A percentile compares a stretch with the other conserved stretches of the same genome.
Evolutionary conservation across 2,329 filamentous ascomycete genomes (phyloP).

Genomic region (Arthrobotrys musiformis): DNA sequence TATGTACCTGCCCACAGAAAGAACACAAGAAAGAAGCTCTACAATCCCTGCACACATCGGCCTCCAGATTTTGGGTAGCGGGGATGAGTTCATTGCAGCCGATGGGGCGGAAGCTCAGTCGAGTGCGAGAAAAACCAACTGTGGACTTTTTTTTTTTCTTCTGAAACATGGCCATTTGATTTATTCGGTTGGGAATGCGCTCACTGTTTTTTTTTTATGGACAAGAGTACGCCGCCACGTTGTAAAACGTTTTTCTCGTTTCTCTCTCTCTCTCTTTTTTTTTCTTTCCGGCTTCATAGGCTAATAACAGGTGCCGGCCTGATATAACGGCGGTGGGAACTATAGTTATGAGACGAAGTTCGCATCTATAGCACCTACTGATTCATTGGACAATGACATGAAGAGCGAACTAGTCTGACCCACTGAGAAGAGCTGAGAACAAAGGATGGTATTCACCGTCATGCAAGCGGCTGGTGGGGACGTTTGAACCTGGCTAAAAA

Average conservation of each 20-base stretch:
- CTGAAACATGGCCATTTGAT: conserved; percentile 42
- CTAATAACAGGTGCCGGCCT: conserved; percentile 38
- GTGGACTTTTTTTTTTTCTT: conserved; percentile 17
- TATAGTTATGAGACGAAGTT: neutral
- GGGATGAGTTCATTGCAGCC: conserved; percentile 53
- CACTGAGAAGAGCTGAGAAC: conserved; percentile 13
- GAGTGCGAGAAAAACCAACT: conserved; percentile 6
- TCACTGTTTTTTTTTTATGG: conserved; percentile 18
- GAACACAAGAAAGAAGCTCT: conserved; percentile 44
- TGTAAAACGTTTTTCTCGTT: conserved; percentile 54
- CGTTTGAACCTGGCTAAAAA: conserved; percentile 23
- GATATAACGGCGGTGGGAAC: conserved; percentile 10
- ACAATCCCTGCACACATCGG: conserved; percentile 40
- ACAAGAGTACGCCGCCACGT: conserved; percentile 49
- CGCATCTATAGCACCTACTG: neutral
- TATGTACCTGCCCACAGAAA: conserved; percentile 8
- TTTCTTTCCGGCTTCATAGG: conserved; percentile 32
- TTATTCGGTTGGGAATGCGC: conserved; percentile 52
- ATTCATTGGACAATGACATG: neutral
- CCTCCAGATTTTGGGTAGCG: conserved; percentile 44
- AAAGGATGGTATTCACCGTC: conserved; percentile 18
- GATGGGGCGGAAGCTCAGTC: conserved; percentile 31
- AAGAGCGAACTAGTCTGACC: neutral
- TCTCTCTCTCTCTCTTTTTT: conserved; percentile 51
- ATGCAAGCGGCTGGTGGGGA: conserved; percentile 42